Evolutionary conservation across 345 rosid species (phyloP).

Genomic region (Camelina sativa): DNA sequence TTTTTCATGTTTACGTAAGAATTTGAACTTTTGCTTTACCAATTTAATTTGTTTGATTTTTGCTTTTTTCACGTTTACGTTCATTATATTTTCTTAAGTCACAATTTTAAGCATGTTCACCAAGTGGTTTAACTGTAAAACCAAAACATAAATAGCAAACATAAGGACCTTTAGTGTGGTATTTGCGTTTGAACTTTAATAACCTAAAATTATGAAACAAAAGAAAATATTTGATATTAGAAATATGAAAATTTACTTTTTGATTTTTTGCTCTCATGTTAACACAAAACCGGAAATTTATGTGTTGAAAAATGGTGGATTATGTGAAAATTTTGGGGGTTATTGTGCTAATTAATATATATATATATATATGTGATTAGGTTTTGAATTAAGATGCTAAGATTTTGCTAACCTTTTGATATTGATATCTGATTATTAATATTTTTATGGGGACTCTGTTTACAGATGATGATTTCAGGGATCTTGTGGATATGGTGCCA

Average conservation of each 20-base stretch:
- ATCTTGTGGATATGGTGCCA: conserved; percentile 72
- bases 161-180: too few species aligned
- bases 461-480: conserved; percentile 95
- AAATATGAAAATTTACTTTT: too few species aligned
- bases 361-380: neutral
- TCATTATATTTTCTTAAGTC: neutral
- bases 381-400: neutral
- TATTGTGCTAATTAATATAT: neutral
- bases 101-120: neutral
- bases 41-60: neutral
- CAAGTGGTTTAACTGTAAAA: too few species aligned
- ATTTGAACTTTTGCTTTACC: neutral
- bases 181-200: too few species aligned
- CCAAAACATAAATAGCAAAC: too few species aligned
- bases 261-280: neutral
- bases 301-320: neutral
- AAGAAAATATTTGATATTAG: too few species aligned
- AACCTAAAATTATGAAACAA: too few species aligned
- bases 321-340: neutral
- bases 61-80: neutral
- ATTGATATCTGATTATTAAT: conserved; percentile 1
- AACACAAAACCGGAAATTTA: neutral
- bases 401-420: neutral
- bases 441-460: conserved; percentile 2
- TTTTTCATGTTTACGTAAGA: conserved; percentile 1